Conservation (phyloP, 1,284 basidiomycete genomes). For the Somion occarium region DNA sequence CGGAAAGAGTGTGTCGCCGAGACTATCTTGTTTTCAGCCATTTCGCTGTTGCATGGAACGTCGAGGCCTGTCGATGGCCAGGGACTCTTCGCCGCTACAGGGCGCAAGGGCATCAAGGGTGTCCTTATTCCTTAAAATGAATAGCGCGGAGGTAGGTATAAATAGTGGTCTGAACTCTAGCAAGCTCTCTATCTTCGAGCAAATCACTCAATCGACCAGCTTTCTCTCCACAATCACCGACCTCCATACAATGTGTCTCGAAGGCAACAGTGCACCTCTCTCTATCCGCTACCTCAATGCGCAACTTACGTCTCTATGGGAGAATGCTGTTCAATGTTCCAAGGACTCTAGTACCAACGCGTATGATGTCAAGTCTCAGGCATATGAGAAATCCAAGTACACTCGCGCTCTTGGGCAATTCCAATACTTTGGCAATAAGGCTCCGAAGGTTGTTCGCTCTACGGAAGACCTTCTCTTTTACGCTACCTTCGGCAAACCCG, state of each 20-base stretch:
- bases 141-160: too few species aligned
- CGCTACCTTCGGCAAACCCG: slow-evolving; percentile 21
- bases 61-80: too few species aligned
- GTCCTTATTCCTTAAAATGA: too few species aligned
- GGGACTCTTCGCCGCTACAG: too few species aligned
- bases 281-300: slow-evolving; percentile 28
- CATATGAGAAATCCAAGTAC: background rate
- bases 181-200: too few species aligned
- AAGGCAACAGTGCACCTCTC: slow-evolving; percentile 26
- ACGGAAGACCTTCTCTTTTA: slow-evolving; percentile 20
- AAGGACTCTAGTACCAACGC: slow-evolving; percentile 15
- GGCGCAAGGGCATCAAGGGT: too few species aligned
- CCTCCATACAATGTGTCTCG: slow-evolving; percentile 29
- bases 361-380: background rate
- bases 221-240: too few species aligned
- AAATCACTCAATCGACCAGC: too few species aligned
- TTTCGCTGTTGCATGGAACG: too few species aligned
- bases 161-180: too few species aligned
- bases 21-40: too few species aligned
- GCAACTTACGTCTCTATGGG: slow-evolving; percentile 24
- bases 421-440: background rate
- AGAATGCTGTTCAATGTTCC: slow-evolving; percentile 23
- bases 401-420: slow-evolving; percentile 15
- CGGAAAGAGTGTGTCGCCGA: too few species aligned
- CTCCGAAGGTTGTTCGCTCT: background rate